A percentile compares a stretch with the other conserved stretches of the same genome.
Evolutionary conservation across 345 rosid species (phyloP).

Genomic region (Syzygium aromaticum): DNA sequence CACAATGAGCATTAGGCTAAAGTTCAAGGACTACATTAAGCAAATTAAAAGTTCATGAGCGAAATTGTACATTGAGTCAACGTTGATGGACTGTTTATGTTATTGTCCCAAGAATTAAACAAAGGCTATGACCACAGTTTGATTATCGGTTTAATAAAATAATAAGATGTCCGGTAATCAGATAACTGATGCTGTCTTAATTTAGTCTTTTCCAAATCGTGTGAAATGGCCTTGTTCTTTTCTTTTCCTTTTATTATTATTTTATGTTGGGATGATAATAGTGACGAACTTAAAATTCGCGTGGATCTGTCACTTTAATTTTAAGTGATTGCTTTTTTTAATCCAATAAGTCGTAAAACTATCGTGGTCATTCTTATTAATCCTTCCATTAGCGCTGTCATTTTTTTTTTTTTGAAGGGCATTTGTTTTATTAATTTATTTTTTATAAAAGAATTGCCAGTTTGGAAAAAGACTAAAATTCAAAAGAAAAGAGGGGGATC

Average conservation of each 20-base stretch:
- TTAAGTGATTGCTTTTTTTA: not conserved
- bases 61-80: too few relatives aligned
- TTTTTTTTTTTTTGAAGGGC: not conserved
- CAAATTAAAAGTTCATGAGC: too few relatives aligned
- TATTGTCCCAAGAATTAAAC: not conserved
- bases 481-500: not conserved
- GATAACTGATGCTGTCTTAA: too few relatives aligned
- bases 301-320: not conserved
- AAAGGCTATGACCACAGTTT: not conserved
- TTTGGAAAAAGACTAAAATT: not conserved
- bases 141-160: too few relatives aligned
- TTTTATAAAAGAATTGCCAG: not conserved
- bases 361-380: too few relatives aligned
- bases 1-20: too few relatives aligned
- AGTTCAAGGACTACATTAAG: too few relatives aligned
- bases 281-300: not conserved
- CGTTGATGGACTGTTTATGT: too few relatives aligned
- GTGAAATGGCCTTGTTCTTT: not conserved
- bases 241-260: too few relatives aligned
- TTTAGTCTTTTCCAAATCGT: not conserved
- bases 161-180: too few relatives aligned
- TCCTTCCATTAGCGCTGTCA: too few relatives aligned
- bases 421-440: not conserved
- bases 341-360: not conserved
- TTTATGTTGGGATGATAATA: not conserved